Base-by-base conservation (phyloP, 768 basidiomycete genomes). In the Pulveroboletus ravenelii region DNA sequence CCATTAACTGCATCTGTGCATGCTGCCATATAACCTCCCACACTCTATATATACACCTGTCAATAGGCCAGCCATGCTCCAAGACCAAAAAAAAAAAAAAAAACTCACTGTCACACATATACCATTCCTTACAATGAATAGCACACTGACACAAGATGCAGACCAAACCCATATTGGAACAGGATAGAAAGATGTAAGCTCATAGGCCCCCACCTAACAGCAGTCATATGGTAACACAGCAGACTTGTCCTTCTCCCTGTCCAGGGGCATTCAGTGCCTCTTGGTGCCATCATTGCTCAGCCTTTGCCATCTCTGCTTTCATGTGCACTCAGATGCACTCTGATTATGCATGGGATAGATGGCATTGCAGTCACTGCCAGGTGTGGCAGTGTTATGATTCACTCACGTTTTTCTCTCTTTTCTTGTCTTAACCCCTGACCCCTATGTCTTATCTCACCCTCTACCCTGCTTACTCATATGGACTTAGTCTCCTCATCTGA, bases 311-410 rank as follows among this genome's bases (percentile, higher is more conserved):
- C 57, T 29, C 1, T 31, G 53, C 15, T 49, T 31, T 10, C 60
- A 53, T 3, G 59, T 53, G 1, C 12, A 50, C 43, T 45, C 43
- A 12, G 34, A 38, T 8, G 25, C 41, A 20, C 27, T 29, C 6
- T n/a, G 7, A n/a, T n/a, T n/a, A n/a, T n/a, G n/a, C n/a, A n/a
- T n/a, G n/a, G n/a, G n/a, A n/a, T n/a, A n/a, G n/a, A 79, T 73
- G 0, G 74, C 65, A 46, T 78, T 78, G 57, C 80, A 78, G 55
- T 81, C 77, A 55, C 77, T 78, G 0, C 79, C 72, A 54, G 80
- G 80, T 1, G 78, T 81, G 0, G n/a, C n/a, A n/a, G n/a, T n/a
- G n/a, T n/a, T n/a, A n/a, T n/a, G n/a, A n/a, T n/a, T n/a, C n/a
- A n/a, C n/a, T n/a, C n/a, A n/a, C n/a, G n/a, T n/a, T n/a, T n/a